Evolutionary conservation across 148 eudicot species (phyloP).

Genomic region (Beta vulgaris): DNA sequence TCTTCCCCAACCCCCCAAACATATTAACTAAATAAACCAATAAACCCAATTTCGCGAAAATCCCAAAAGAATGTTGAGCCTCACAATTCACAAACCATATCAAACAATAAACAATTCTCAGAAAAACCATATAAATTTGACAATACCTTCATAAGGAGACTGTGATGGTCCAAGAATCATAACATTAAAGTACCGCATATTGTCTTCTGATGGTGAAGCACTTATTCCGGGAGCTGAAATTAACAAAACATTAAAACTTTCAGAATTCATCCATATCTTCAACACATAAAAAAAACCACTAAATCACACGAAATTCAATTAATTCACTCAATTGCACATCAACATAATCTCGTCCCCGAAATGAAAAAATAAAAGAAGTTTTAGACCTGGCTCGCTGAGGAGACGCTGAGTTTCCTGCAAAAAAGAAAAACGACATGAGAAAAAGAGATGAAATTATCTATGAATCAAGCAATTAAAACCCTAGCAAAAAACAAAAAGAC

Average conservation of each 20-base stretch:
- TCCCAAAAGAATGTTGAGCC: background rate
- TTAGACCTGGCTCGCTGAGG: constrained; percentile 82
- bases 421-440: background rate
- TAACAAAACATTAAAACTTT: constrained; percentile 17
- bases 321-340: background rate
- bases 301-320: background rate
- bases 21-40: background rate
- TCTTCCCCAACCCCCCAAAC: background rate
- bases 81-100: background rate
- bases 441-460: background rate
- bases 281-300: background rate
- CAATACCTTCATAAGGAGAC: constrained; percentile 94
- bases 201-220: constrained; percentile 95
- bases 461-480: constrained; percentile 17
- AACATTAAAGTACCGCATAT: constrained; percentile 92
- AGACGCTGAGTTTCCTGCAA: constrained; percentile 94
- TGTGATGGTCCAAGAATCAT: constrained; percentile 98
- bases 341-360: background rate
- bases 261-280: constrained; percentile 3
- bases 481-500: too few relatives aligned
- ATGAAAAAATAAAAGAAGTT: background rate
- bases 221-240: constrained; percentile 92
- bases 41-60: background rate
- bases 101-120: background rate
- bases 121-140: background rate